phyloP scores from a whole-genome alignment of 208 protist genomes.

The Endotrypanum monterogeii region DNA sequence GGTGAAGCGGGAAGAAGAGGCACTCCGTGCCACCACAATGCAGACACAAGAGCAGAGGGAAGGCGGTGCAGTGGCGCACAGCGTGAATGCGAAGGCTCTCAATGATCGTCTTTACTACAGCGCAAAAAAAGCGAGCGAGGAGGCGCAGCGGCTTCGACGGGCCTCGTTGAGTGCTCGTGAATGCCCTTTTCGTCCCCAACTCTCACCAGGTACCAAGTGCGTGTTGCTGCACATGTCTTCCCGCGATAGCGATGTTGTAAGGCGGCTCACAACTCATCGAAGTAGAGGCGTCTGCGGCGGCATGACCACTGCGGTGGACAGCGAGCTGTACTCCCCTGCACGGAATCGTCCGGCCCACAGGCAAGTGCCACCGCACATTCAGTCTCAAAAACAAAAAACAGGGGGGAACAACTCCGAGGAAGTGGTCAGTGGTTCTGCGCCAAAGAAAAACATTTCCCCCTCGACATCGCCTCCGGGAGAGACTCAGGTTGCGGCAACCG shows the following conservation, averaged over 20 bases:
- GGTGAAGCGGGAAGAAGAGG: slow-evolving; percentile 54
- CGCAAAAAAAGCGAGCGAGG: slow-evolving; percentile 27
- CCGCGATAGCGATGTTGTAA: slow-evolving; percentile 71
- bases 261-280: slow-evolving; percentile 41
- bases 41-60: background rate
- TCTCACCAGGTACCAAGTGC: slow-evolving; percentile 64
- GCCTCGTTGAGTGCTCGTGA: slow-evolving; percentile 28
- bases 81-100: slow-evolving; percentile 27
- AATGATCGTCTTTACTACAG: slow-evolving; percentile 65
- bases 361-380: background rate
- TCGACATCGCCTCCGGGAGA: background rate
- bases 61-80: background rate
- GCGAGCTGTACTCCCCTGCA: slow-evolving; percentile 5
- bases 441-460: background rate
- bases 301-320: background rate
- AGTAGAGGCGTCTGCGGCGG: background rate
- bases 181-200: slow-evolving; percentile 63
- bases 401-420: background rate
- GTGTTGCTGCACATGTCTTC: slow-evolving; percentile 38
- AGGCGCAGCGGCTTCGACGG: slow-evolving; percentile 33
- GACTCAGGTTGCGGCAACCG: no score
- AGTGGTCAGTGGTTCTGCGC: background rate
- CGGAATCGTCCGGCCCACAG: background rate
- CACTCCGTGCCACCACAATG: slow-evolving; percentile 7
- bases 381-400: background rate